phyloP scores from a whole-genome alignment of 305 asterid genomes.

The Solanum aculeatissimum region DNA sequence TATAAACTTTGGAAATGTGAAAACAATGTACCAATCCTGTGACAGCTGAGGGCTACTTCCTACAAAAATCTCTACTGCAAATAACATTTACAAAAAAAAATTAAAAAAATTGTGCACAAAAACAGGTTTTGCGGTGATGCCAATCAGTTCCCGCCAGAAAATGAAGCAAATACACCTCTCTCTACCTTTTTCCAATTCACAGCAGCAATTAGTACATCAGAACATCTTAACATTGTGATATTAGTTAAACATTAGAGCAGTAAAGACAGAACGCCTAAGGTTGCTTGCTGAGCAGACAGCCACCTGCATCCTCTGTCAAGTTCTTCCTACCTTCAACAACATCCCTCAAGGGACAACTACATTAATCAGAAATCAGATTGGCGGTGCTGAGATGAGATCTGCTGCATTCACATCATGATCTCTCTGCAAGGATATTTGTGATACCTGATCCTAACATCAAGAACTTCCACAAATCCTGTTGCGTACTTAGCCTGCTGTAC shows the following conservation, averaged over 20 bases:
- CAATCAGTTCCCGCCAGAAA: not conserved
- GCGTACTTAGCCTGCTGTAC: not conserved
- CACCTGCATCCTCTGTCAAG: not conserved
- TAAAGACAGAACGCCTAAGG: not conserved
- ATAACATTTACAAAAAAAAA: not conserved
- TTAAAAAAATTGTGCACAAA: not conserved
- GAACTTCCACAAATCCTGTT: not conserved
- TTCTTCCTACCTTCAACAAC: not conserved
- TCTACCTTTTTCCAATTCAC: not conserved
- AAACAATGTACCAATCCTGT: not conserved
- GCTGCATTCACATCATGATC: not conserved
- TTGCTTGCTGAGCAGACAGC: not conserved
- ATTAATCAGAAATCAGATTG: not conserved
- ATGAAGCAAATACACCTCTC: not conserved
- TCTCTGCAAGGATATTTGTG: not conserved
- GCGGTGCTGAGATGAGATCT: not conserved
- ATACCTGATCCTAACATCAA: not conserved
- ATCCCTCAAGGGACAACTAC: not conserved
- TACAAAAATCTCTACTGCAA: not conserved
- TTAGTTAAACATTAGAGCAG: not conserved
- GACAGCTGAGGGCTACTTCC: not conserved
- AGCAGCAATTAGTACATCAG: not conserved
- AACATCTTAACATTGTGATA: not conserved
- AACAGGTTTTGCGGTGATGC: not conserved
- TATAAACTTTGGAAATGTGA: not conserved